Conservation (phyloP, 2,329 filamentous ascomycete genomes). For the Fusarium xyrophilum region DNA sequence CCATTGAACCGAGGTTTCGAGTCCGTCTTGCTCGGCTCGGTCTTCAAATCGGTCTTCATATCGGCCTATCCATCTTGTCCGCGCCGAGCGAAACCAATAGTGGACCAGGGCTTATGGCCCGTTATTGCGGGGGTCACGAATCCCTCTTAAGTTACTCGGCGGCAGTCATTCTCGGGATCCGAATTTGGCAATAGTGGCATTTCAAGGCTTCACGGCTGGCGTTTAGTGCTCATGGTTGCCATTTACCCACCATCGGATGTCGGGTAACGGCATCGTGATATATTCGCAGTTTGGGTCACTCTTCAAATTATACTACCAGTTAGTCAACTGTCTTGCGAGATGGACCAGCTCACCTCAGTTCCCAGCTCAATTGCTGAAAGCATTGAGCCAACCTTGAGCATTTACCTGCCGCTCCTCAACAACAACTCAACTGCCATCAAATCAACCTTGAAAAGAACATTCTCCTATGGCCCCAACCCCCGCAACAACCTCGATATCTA, state of each 20-base stretch:
- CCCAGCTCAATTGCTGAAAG: neutral
- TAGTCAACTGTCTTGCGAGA: neutral
- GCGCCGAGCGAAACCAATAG: neutral
- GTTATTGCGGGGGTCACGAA: neutral
- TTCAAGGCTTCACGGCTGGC: neutral
- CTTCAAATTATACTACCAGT: rapidly evolving
- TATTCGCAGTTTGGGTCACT: neutral
- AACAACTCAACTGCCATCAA: neutral
- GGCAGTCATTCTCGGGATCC: neutral
- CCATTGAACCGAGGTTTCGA: neutral
- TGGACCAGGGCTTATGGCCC: neutral
- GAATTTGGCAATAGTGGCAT: neutral
- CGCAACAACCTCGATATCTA: neutral
- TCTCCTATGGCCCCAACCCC: neutral
- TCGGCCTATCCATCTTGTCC: neutral
- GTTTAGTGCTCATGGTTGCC: neutral
- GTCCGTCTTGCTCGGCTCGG: neutral
- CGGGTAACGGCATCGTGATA: neutral
- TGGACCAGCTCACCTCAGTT: neutral
- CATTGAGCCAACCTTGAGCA: neutral
- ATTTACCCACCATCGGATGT: neutral
- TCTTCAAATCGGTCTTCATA: neutral
- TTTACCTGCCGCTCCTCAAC: neutral
- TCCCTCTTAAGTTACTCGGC: neutral
- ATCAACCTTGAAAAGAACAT: neutral